Base-by-base conservation (phyloP, 768 basidiomycete genomes). In the Tulasnella sp. region DNA sequence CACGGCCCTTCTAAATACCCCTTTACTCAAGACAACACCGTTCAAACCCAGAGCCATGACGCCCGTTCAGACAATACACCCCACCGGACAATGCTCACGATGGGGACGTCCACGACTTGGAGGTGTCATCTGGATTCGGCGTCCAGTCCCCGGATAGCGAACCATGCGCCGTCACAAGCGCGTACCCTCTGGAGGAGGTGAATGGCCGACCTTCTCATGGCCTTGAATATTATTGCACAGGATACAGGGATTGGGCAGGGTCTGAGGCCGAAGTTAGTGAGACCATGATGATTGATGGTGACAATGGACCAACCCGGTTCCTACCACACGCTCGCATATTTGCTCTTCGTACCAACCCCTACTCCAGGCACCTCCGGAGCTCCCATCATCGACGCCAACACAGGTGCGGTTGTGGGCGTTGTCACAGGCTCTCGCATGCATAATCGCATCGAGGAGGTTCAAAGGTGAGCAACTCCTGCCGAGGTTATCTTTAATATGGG, bases 351-450 rank as follows among this genome's bases (percentile, higher is more conserved):
- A 34, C 76, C 78, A 2, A 66, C 78, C 7, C 84, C 84, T 11
- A 78, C 79, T 0, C 73, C 77, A 1, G 85, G 85, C 5, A 84
- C 83, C 19, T 85, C 83, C 58, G 85, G 85, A 3, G 84, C 83
- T 1, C 84, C 85, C 0, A 78, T 86, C 56, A 71, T 86, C 7
- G 80, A 83, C 58, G 75, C 77, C 62, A 74, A 79, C 62, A 79
- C 70, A 27, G 84, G 84, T 3, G 77, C 82, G 0, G 83, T 86
- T 3, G 74, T 86, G 1, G 85, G 85, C 1, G 71, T 86, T 13
- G 76, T 83, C 65, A 73, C 82, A 8, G 84, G 84, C 13, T 77
- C 78, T 34, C 73, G 78, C 64, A 79, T 81, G 77, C 76, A 80
- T 58, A 81, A 73, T 63, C 67, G 75, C 4, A 70, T 81, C 3